Evolutionary conservation across 1,284 basidiomycete genomes (phyloP), one percentile per base, ranked within the genome.

Genomic region (Trametes sp.): DNA sequence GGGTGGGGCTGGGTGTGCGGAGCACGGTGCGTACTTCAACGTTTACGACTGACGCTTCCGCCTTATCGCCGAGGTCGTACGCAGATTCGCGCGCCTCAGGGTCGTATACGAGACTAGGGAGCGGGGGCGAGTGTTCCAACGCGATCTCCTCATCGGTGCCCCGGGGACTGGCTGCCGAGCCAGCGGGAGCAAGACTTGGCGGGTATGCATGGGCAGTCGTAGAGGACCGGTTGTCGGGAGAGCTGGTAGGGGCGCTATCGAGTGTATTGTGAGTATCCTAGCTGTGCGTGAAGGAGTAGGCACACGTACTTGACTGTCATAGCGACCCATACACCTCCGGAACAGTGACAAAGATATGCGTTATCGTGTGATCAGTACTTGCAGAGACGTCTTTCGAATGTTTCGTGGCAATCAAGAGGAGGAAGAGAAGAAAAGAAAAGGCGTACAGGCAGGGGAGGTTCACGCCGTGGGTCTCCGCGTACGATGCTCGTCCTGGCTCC

Each of bases 1-100:
- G 79, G 1, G 79, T 80, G 24, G 79, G 79, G 57, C 78, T 79
- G 4, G 79, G 79, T 1, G 79, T 81, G 31, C 79, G 72, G n/a
- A 66, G 57, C 29, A 26, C 31, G 19, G 19, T 29, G 28, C 48
- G 48, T 19, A 26, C 48, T 4, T 50, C 50, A n/a, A 26, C 33
- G 33, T 5, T 24, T 23, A 3, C 33, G 33, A 24, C 33, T 21
- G 48, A 31, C 29, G 28, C 46, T 2, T 28, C 44, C 14, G 29
- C 19, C 46, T 45, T 45, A 23, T 45, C 42, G 38, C 38, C 38
- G 7, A 19, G 16, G 38, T 41, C 13, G 3, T 6, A 41, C 8
- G 5, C 31, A 11, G 38, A 19, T 19, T 19, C 38, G 38, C 38
- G 38, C 16, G 38, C 38, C 16, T 41, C n/a, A 19, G 38, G 16